Base-by-base conservation (phyloP, 1,139 yeast genomes). In the Dujonia santamariae region DNA sequence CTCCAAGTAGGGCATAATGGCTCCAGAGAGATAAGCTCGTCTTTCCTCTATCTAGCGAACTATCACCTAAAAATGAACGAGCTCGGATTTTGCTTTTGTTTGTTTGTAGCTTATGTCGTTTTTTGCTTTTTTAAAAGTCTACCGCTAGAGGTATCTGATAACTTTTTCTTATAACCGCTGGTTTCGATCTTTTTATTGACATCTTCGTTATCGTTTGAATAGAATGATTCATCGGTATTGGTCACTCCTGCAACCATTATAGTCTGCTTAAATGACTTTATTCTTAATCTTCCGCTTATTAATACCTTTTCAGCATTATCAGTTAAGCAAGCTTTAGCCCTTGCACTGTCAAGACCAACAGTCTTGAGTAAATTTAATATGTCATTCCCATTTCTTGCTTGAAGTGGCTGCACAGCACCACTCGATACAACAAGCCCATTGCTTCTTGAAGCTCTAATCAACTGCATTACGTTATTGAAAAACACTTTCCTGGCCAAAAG, bases 361-460 rank as follows among this genome's bases (percentile, higher is more conserved):
- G 86, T 63, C 20, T 74, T 67, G 26, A 85, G 65, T 33, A 92
- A 61, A 37, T 80, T 83, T 19, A 78, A 66, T 3, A 87, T 73
- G 47, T 92, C 96, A 33, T 74, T 68, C 28, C 79, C 75, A 24
- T 79, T 77, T 38, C 97, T 63, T 19, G 80, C 61, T 33, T 78
- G 80, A 23, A 76, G 56, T 0, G 90, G 72, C 20, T 63, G 58
- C 3, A 54, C 48, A 1, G 95, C 85, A 2, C 96, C 97, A 50
- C 94, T 79, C 14, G 92, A 77, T 4, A 88, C 67, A 4, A 92
- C 68, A 16, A 92, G 55, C 0, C 97, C 97, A 31, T 87, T 72
- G 20, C 80, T 75, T 45, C 97, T 68, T 2, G 95, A 75, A 3
- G 96, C 87, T 43, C 98, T 64, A n/a, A 88, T 72, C 14, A 92